Evolutionary conservation across 2,329 filamentous ascomycete genomes (phyloP).

Genomic region (Penicillium expansum): DNA sequence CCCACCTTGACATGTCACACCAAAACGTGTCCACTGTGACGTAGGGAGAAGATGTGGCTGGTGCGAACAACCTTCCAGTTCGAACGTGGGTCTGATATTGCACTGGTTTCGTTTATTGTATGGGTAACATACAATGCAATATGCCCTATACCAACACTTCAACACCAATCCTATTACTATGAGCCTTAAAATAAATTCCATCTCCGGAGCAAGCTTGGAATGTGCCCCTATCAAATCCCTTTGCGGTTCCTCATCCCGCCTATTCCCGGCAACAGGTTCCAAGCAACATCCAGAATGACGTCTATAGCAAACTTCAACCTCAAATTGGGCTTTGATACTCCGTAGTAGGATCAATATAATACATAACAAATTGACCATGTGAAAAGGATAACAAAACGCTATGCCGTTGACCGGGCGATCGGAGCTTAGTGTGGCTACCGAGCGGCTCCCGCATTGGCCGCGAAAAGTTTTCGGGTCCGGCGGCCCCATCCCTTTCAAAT

Average conservation of each 20-base stretch:
- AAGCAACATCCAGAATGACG: not conserved
- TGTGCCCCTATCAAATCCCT: not conserved
- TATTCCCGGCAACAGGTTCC: not conserved
- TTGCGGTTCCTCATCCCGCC: not conserved
- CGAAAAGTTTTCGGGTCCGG: constrained; percentile 36
- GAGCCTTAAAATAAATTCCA: not conserved
- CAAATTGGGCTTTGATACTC: not conserved
- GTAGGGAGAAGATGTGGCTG: constrained; percentile 8
- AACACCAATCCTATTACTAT: not conserved
- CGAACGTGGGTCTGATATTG: constrained; percentile 3
- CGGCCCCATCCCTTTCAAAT: constrained; percentile 31
- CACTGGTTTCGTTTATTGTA: not conserved
- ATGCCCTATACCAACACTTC: not conserved
- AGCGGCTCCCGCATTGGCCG: constrained; percentile 25
- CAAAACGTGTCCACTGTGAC: constrained; percentile 19
- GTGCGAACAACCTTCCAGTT: not conserved
- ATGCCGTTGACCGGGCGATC: constrained; percentile 6
- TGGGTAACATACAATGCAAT: not conserved
- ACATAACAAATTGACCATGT: not conserved
- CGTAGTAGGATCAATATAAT: too few relatives aligned
- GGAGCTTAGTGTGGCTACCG: constrained; percentile 10
- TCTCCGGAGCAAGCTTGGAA: not conserved
- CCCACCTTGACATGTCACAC: not conserved
- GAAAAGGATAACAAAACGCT: not conserved
- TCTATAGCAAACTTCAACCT: not conserved